Base-by-base conservation (phyloP, 768 basidiomycete genomes). In the Porphyrellus cyaneotinctus region DNA sequence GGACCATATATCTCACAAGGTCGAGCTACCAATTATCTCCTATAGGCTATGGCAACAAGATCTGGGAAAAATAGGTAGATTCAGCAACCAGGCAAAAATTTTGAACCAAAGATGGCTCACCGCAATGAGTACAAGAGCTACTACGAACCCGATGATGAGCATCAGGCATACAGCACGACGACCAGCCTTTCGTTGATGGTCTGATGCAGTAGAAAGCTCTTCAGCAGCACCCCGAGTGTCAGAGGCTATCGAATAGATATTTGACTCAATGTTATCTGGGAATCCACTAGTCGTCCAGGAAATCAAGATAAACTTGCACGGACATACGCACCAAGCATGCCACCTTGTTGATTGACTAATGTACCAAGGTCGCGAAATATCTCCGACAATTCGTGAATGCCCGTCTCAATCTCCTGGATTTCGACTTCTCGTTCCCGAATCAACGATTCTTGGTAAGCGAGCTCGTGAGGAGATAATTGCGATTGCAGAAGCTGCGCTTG, bases 321-420 rank as follows among this genome's bases (percentile, higher is more conserved):
- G 11, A 22, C 7, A 13, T 20, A 73, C 86, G 47, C 58, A 95
- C 95, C 95, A 47, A 99, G 74, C 89, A 98, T 91, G 46, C 83
- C 82, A 13, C 95, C 95, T 68, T 99, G 97, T 66, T 97, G 91
- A 53, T 85, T 83, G 2, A 99, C 95, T 42, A 99, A 77, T 15
- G 93, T 95, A 39, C 95, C 95, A 42, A 99, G 74, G 71, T 98
- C 95, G 45, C 90, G 83, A 78, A 99, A 98, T 64, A 99, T 97
- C 70, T 97, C 92, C 24, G 90, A 82, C 42, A 99, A 72, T 69
- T 99, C 95, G 63, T 95, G 92, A 50, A 99, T 97, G 8, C 97
- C 95, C 8, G 83, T 85, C 70, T 99, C 97, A 47, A 99, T 99
- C 66, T 97, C 94, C 46, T 89, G 83, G 49, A 98, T 98, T 64